Evolutionary conservation across 2,329 filamentous ascomycete genomes (phyloP), one percentile per base, ranked within the genome.

Genomic region (Immersiporthe knoxdaviesiana): DNA sequence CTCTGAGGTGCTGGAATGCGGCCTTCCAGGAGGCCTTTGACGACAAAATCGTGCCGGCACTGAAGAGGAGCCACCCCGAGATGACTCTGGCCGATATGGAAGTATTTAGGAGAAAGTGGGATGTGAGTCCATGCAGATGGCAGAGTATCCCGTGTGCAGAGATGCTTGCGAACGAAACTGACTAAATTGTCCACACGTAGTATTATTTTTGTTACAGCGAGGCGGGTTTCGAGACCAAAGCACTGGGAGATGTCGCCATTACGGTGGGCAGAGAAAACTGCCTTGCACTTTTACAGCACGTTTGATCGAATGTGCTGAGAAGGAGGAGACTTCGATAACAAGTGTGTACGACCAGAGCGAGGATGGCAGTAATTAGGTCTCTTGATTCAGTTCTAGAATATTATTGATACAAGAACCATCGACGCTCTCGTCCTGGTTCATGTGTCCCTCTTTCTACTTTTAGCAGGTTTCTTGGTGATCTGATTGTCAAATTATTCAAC

Each of bases 191-290:
- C n/a, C 12, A 39, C 1, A 2, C 12, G 2, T 39, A 71, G 67
- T 71, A 71, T 35, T 71, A 71, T 47, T 71, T 71, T 11, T 69
- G 69, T 39, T 71, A 71, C 18, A 65, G 63, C n/a, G 69, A 71
- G 39, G 69, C 69, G 44, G 69, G 69, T 8, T 71, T 71, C 44
- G 68, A 67, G 3, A 69, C 63, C 1, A 71, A 69, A 44, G 56
- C 69, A 1, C 69, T 71, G 1, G 69, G 69, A 0, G 47, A 71
- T 32, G 67, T 69, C 7, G 69, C 54, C 3, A 71, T 71, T 16
- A 71, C 69, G 21, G 69, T 71, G 3, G 69, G 63, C n/a, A 63
- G 69, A 21, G 69, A 71, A 30, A 71, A 69, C 4, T 71, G 69
- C 44, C 21, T 67, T 12, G 69, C 64, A 7, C 39, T 71, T 32